Evolutionary conservation across 768 basidiomycete species (phyloP), one percentile per base, ranked within the genome.

Genomic region (Brasilioporus rufonigricans): DNA sequence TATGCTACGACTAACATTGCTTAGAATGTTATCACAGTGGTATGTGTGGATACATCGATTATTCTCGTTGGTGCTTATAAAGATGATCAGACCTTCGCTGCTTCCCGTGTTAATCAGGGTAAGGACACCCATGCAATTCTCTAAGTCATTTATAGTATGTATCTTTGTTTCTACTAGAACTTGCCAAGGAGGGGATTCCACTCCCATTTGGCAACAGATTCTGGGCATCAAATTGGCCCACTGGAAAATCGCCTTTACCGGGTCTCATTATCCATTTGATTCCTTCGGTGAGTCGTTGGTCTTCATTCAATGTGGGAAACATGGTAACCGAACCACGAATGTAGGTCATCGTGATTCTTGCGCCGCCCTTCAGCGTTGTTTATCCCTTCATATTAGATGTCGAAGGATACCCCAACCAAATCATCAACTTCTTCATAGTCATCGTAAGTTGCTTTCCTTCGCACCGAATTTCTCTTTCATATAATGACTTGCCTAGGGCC

Each of bases 331-430:
- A 73, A 40, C 18, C 8, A 21, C 9, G 21, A 5, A 14, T 73
- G 63, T 32, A 66, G 81, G 75, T 32, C 76, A 78, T 84, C 39
- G 71, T 84, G 43, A 84, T 84, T 46, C 62, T 84, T 41, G 83
- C 63, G 1, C 83, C 83, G 0, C 83, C 83, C 1, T 74, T 77
- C 3, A 56, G 65, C 4, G 75, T 84, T 11, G 83, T 74, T 0
- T 85, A 84, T 61, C 82, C 83, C 0, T 85, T 85, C 56, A 85
- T 85, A 50, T 71, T 85, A 4, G 82, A 85, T 51, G 73, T 85
- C 13, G 76, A 82, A 54, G 68, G 66, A 33, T 70, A 71, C 46
- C 84, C 84, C 2, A 53, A 39, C 27, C 82, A 84, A 53, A 81
- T 85, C 31, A 77, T 85, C 61, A 78, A 80, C 54, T 62, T 84